A percentile compares a stretch with the other conserved stretches of the same genome.
Conservation (phyloP, 352 stramenopile species). For the Pythium coloratum region DNA sequence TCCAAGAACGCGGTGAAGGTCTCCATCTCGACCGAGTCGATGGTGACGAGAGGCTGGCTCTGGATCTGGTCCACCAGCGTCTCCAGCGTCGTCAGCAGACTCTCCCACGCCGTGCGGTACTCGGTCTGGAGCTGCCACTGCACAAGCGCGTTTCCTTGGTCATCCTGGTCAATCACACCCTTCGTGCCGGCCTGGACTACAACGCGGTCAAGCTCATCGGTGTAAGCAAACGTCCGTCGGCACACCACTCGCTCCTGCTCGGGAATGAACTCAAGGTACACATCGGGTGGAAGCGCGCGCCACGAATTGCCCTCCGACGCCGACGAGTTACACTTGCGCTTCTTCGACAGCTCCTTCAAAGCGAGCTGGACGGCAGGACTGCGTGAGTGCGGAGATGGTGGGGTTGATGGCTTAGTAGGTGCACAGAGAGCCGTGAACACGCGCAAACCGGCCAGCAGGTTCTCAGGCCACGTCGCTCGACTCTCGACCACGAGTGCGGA, state of each 20-base stretch:
- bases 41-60: conserved; percentile 29
- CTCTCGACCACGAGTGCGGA: conserved; percentile 14
- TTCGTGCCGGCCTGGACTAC: conserved; percentile 44
- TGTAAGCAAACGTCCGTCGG: conserved; percentile 55
- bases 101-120: conserved; percentile 49
- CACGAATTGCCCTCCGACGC: conserved; percentile 1
- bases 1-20: conserved; percentile 59
- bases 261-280: conserved; percentile 42
- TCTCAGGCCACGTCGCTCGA: conserved; percentile 35
- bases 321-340: conserved; percentile 10
- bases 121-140: conserved; percentile 43
- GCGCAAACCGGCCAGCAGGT: conserved; percentile 44
- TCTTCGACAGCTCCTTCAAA: conserved; percentile 51
- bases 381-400: neutral
- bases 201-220: conserved; percentile 35
- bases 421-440: conserved; percentile 54
- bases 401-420: conserved; percentile 6
- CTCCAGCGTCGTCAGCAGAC: conserved; percentile 43
- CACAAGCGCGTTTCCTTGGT: conserved; percentile 35
- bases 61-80: conserved; percentile 44
- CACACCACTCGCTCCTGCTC: conserved; percentile 36
- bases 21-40: conserved; percentile 37
- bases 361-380: conserved; percentile 38
- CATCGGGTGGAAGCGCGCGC: conserved; percentile 39
- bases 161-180: conserved; percentile 30